phyloP scores from a whole-genome alignment of 441 rosid genomes.

The Isatis lusitanica region DNA sequence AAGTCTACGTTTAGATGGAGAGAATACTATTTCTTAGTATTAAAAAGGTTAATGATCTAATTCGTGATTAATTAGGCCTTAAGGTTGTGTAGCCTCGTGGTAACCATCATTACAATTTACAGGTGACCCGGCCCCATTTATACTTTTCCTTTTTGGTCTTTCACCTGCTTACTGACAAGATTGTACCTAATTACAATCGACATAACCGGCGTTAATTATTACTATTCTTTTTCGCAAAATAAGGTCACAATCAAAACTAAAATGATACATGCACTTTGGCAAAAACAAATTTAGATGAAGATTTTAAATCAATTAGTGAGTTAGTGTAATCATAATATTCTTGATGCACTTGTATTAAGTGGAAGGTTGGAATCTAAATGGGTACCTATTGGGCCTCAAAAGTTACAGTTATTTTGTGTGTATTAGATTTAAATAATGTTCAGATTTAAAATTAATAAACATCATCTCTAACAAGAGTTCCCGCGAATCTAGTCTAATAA shows the following conservation, averaged over 20 bases:
- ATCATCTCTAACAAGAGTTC: conserved; percentile 18
- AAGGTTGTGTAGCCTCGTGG: conserved; percentile 28
- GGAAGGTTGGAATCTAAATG: not conserved
- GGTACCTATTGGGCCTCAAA: not conserved
- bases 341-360: not conserved
- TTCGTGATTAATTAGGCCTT: conserved; percentile 6
- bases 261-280: not conserved
- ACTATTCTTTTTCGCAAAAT: too few species aligned
- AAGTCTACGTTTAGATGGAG: conserved; percentile 27
- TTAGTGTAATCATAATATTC: not conserved
- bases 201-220: not conserved
- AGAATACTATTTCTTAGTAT: not conserved
- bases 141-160: not conserved
- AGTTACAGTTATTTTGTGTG: not conserved
- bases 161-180: conserved; percentile 20
- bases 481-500: conserved; percentile 76
- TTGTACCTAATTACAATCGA: conserved; percentile 12
- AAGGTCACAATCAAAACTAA: not conserved
- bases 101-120: conserved; percentile 28
- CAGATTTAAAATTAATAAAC: not conserved
- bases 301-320: too few species aligned
- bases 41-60: not conserved
- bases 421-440: not conserved
- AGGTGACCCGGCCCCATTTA: conserved; percentile 31
- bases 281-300: not conserved